A percentile compares a stretch with the other conserved stretches of the same genome.
These are phyloP conservation scores for Bocquillonia castaneifolia DNA, from an alignment of 441 rosid genomes.

Conservation along the genomic window DNA sequence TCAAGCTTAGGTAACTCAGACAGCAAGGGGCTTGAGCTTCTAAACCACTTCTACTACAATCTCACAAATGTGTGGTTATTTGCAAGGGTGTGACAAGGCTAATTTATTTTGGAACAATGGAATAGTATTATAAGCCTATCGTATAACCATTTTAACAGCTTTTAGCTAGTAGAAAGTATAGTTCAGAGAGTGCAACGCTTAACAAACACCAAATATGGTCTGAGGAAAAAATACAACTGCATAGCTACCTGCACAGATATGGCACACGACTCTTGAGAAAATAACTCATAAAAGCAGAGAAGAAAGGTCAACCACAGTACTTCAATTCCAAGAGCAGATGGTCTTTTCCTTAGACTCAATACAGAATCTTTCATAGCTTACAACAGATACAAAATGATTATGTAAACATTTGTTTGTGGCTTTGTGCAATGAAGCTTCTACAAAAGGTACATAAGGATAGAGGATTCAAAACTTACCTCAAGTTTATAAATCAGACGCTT, in stretches of 20 bases:
- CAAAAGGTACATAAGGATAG: slow-evolving; percentile 1
- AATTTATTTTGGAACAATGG: too few species aligned
- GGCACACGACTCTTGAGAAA: not conserved
- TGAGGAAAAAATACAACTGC: not conserved
- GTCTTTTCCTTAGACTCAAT: not conserved
- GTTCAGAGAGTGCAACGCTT: not conserved
- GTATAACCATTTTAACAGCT: not conserved
- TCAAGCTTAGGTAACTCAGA: not conserved
- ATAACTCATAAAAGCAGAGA: not conserved
- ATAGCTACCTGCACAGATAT: not conserved
- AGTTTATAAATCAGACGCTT: slow-evolving; percentile 70
- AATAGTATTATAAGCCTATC: not conserved
- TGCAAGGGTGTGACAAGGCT: not conserved
- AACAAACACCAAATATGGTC: not conserved
- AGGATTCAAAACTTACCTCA: slow-evolving; percentile 51
- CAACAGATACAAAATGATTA: not conserved
- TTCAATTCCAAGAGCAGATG: not conserved
- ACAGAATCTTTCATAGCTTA: not conserved
- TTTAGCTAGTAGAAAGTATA: not conserved
- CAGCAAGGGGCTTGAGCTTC: not conserved
- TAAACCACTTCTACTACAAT: not conserved
- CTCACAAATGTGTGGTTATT: not conserved
- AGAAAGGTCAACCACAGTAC: not conserved
- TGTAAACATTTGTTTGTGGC: not conserved
- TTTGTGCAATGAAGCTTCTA: not conserved